phyloP scores from a whole-genome alignment of 345 rosid genomes.

The Ailanthus altissimus region DNA sequence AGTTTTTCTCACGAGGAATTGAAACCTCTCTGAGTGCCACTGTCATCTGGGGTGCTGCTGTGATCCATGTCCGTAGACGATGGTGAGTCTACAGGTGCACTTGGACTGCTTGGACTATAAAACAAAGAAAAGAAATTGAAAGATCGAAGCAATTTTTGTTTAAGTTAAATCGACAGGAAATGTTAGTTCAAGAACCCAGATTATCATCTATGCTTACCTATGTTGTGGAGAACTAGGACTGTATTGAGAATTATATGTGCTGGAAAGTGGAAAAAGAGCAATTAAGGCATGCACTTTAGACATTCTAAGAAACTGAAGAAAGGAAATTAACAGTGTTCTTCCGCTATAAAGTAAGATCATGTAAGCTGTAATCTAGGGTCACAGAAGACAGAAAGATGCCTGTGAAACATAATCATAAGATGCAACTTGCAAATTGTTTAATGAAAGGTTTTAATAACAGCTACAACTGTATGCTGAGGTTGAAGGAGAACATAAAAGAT shows the following conservation, averaged over 20 bases:
- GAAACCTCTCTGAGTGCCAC: constrained; percentile 17
- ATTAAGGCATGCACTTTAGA: neutral
- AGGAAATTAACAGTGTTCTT: neutral
- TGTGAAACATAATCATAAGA: constrained; percentile 5
- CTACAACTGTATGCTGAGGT: constrained; percentile 89
- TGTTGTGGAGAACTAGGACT: constrained; percentile 62
- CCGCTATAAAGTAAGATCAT: neutral
- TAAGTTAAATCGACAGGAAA: neutral
- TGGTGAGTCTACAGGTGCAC: constrained; percentile 64
- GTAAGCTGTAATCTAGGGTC: neutral
- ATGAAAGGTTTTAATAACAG: constrained; percentile 49
- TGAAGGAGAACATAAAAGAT: constrained; percentile 88
- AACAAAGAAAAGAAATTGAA: neutral
- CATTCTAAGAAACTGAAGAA: neutral
- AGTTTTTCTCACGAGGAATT: neutral
- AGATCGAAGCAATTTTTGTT: neutral
- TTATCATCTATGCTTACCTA: constrained; percentile 35
- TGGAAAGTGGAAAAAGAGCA: constrained; percentile 12
- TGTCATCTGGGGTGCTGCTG: neutral
- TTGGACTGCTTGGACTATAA: constrained; percentile 57
- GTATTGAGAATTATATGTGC: constrained; percentile 58
- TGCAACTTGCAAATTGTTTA: neutral
- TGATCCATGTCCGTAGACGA: constrained; percentile 37
- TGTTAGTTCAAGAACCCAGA: neutral
- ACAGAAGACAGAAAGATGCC: constrained; percentile 6